Conservation (phyloP, 495 filamentous ascomycete genomes). For the Penicillium riverlandense region DNA sequence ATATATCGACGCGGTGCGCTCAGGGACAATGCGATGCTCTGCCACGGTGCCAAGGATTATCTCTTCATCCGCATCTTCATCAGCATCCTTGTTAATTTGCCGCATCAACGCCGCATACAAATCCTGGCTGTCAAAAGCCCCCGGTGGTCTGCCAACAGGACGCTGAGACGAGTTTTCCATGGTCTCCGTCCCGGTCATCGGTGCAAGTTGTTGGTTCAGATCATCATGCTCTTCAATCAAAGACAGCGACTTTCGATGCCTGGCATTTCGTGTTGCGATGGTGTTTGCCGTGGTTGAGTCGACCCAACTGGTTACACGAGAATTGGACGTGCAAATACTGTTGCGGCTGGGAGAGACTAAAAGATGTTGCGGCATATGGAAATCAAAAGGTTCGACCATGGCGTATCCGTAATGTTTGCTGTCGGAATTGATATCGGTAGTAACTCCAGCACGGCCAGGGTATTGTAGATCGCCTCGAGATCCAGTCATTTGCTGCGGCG, state of each 20-base stretch:
- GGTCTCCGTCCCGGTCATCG: slow-evolving; percentile 2
- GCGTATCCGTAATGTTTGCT: no score
- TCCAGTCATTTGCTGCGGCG: not conserved
- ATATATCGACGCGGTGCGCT: slow-evolving; percentile 20
- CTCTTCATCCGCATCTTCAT: slow-evolving; percentile 23
- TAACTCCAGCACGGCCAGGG: no score
- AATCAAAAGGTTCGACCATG: no score
- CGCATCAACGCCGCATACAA: slow-evolving; percentile 71
- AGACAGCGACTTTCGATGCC: slow-evolving; percentile 52
- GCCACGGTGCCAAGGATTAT: slow-evolving; percentile 24
- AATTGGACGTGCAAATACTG: slow-evolving; percentile 47
- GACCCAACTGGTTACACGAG: slow-evolving; percentile 71
- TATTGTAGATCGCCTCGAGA: no score
- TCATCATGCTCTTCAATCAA: slow-evolving; percentile 58
- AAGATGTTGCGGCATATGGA: no score
- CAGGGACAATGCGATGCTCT: slow-evolving; percentile 24
- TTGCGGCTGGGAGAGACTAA: slow-evolving; percentile 28
- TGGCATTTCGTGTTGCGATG: slow-evolving; percentile 23
- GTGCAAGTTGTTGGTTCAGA: slow-evolving; percentile 31
- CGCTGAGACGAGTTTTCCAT: slow-evolving; percentile 5
- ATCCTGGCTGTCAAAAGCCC: slow-evolving; percentile 52
- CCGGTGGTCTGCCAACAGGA: slow-evolving; percentile 8
- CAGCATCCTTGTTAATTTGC: slow-evolving; percentile 39
- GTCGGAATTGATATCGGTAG: no score
- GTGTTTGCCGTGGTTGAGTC: slow-evolving; percentile 53